A percentile compares a stretch with the other conserved stretches of the same genome.
Evolutionary conservation across 192 early-diverging fungal species (phyloP).

Genomic region (Podila verticillata): DNA sequence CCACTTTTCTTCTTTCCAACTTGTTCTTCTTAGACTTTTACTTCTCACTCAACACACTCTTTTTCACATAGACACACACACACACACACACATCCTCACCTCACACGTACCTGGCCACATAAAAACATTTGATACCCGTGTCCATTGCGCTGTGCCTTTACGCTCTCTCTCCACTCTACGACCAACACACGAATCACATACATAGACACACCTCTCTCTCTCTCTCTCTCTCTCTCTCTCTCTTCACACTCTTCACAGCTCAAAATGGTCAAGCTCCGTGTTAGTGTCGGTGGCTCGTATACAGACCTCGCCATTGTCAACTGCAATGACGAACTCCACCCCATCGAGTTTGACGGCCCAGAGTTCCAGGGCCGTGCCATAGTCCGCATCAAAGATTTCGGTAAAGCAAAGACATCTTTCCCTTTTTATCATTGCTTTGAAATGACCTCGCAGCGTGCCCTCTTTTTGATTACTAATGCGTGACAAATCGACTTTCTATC

Average conservation of each 20-base stretch:
- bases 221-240: background rate
- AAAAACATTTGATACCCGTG: no score
- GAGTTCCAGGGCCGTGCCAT: slow-evolving; percentile 48
- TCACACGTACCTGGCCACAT: no score
- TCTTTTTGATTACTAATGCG: background rate
- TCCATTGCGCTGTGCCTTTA: no score
- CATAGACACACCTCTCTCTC: background rate
- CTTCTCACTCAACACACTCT: background rate
- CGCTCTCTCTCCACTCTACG: background rate
- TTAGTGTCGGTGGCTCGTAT: slow-evolving; percentile 42
- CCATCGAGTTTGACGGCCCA: slow-evolving; percentile 45
- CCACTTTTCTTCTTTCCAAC: background rate
- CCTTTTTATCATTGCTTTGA: background rate
- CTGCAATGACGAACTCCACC: slow-evolving; percentile 48
- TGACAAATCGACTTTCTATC: background rate
- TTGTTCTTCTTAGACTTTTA: background rate
- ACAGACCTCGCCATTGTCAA: slow-evolving; percentile 40
- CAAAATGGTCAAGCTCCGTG: slow-evolving; percentile 45
- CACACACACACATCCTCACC: background rate
- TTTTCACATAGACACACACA: background rate
- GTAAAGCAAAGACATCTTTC: slow-evolving; percentile 5
- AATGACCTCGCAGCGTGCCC: background rate
- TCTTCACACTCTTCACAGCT: background rate
- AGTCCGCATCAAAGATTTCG: slow-evolving; percentile 52
- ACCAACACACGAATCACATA: background rate